These are phyloP conservation scores for Sodiomyces alkalinus DNA, from an alignment of 2,329 filamentous ascomycete species.

Conservation along the genomic window DNA sequence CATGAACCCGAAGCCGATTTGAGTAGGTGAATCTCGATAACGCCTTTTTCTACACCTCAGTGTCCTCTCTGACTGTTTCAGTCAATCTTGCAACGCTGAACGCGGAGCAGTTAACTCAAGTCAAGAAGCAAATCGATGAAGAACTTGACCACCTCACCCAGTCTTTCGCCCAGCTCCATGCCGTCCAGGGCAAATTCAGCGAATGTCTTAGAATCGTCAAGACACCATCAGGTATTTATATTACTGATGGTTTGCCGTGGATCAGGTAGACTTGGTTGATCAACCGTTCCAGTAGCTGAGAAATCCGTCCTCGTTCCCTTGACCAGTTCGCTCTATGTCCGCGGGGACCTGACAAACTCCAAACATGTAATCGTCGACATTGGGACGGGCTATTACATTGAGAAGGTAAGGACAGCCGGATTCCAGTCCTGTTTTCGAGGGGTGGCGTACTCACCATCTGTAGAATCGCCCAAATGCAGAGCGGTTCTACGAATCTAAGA, in stretches of 20 bases:
- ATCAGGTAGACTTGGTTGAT: conserved; percentile 14
- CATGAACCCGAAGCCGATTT: too few relatives aligned
- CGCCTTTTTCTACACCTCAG: too few relatives aligned
- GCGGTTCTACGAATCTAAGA: conserved; percentile 41
- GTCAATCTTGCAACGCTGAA: conserved; percentile 61
- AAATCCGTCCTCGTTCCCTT: conserved; percentile 73
- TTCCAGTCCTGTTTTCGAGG: not conserved
- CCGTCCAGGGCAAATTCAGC: conserved; percentile 79
- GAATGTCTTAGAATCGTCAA: conserved; percentile 74
- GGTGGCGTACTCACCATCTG: not conserved
- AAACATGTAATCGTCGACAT: conserved; percentile 79
- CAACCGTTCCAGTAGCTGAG: conserved; percentile 1
- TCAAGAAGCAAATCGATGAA: conserved; percentile 92
- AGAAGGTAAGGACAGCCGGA: conserved; percentile 47
- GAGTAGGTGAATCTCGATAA: too few relatives aligned
- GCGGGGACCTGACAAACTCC: conserved; percentile 59
- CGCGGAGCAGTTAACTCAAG: conserved; percentile 69
- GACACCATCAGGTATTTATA: too few relatives aligned
- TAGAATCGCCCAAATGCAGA: conserved; percentile 30
- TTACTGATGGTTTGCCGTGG: too few relatives aligned
- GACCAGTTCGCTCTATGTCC: conserved; percentile 89
- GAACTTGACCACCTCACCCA: conserved; percentile 88
- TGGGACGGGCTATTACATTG: conserved; percentile 86
- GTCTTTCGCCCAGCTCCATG: conserved; percentile 80
- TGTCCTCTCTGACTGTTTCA: too few relatives aligned